Conservation (phyloP, 2,329 filamentous ascomycete species). For the Scedosporium apiospermum region DNA sequence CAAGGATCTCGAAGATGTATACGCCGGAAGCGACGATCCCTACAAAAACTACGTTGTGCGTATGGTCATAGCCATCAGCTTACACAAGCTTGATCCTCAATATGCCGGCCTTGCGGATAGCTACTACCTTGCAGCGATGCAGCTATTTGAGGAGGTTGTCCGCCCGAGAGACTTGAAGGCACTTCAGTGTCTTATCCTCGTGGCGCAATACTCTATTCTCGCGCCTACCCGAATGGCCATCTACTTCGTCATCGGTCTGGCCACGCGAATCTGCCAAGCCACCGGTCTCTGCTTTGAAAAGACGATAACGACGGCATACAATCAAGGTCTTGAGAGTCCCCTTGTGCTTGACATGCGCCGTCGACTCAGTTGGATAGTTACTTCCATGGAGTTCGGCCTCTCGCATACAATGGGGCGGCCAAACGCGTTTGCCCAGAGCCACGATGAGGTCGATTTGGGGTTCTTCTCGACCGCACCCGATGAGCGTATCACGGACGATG, state of each 20-base stretch:
- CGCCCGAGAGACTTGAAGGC: conserved; percentile 85
- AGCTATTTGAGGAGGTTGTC: conserved; percentile 72
- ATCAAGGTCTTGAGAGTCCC: conserved; percentile 52
- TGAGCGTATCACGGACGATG: conserved; percentile 67
- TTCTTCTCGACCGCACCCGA: conserved; percentile 82
- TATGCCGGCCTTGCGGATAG: conserved; percentile 93
- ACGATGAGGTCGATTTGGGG: conserved; percentile 74
- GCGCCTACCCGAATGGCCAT: conserved; percentile 88
- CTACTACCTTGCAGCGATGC: conserved; percentile 86
- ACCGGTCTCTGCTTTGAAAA: conserved; percentile 82
- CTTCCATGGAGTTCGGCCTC: conserved; percentile 80
- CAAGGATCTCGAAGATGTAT: conserved; percentile 70
- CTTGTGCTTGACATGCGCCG: conserved; percentile 83
- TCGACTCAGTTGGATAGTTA: conserved; percentile 78
- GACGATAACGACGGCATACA: conserved; percentile 60
- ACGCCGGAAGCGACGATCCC: conserved; percentile 60
- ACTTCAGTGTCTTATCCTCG: conserved; percentile 77
- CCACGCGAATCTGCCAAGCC: conserved; percentile 80
- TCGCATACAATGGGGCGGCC: conserved; percentile 83
- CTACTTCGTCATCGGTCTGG: conserved; percentile 87
- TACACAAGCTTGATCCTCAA: conserved; percentile 81
- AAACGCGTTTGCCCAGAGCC: conserved; percentile 70
- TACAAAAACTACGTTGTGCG: conserved; percentile 83
- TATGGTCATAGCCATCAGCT: conserved; percentile 88
- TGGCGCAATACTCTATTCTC: conserved; percentile 84